A percentile compares a stretch with the other conserved stretches of the same genome.
Conservation (phyloP, 2,329 filamentous ascomycete species). For the Phyllosticta capitalensis region DNA sequence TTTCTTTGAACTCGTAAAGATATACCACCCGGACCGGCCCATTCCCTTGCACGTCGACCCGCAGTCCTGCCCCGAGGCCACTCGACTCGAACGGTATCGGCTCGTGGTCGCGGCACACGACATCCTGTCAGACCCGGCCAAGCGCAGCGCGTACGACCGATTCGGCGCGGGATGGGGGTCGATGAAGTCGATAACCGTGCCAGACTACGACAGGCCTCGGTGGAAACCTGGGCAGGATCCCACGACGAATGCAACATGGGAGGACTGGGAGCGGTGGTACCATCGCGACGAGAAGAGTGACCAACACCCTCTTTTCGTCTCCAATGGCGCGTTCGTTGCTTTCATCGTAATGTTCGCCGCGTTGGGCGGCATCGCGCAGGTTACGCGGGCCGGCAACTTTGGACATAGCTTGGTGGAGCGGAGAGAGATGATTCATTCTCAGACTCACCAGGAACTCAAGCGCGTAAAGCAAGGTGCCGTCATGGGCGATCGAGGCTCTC, state of each 20-base stretch:
- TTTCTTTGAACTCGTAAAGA: conserved; percentile 87
- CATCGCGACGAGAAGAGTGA: conserved; percentile 27
- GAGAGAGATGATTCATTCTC: conserved; percentile 55
- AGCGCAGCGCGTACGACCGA: conserved; percentile 71
- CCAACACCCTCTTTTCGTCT: conserved; percentile 52
- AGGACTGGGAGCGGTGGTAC: conserved; percentile 73
- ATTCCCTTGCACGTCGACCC: conserved; percentile 19
- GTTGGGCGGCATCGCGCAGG: conserved; percentile 63
- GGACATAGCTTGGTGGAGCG: conserved; percentile 56
- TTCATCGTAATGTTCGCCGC: conserved; percentile 62
- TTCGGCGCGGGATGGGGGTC: conserved; percentile 73
- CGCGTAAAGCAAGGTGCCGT: conserved; percentile 45
- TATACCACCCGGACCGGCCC: conserved; percentile 81
- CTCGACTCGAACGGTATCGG: conserved; percentile 78
- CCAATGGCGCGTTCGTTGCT: conserved; percentile 67
- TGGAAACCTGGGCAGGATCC: conserved; percentile 31
- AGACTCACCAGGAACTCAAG: conserved; percentile 54
- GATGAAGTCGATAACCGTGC: conserved; percentile 26
- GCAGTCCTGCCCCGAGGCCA: conserved; percentile 43
- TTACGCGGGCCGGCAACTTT: conserved; percentile 55
- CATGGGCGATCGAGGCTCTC: conserved; percentile 37
- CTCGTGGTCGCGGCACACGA: conserved; percentile 81
- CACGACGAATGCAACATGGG: conserved; percentile 83
- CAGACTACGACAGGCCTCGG: conserved; percentile 18
- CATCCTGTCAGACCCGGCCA: conserved; percentile 72